These are phyloP conservation scores for Chaetoceros tenuissimus DNA, from an alignment of 108 stramenopile genomes.

Conservation along the genomic window DNA sequence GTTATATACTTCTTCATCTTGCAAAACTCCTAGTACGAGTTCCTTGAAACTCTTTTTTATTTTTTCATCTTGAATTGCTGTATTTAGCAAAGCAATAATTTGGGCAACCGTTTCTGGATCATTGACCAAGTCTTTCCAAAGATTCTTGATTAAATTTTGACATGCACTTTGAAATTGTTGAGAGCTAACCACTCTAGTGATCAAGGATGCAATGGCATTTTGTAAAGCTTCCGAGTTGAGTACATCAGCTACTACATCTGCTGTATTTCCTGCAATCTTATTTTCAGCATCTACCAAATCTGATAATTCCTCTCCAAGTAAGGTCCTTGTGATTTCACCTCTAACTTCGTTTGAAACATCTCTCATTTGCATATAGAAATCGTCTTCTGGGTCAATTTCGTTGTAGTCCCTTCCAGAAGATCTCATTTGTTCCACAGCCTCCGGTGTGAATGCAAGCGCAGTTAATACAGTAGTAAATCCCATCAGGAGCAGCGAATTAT, in stretches of 20 bases:
- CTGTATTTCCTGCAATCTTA: neutral
- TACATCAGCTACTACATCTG: slow-evolving; percentile 1
- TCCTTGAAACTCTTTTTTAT: slow-evolving; percentile 50
- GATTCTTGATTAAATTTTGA: slow-evolving; percentile 40
- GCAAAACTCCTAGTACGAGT: slow-evolving; percentile 48
- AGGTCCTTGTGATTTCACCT: neutral
- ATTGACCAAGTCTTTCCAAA: slow-evolving; percentile 64
- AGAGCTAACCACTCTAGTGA: slow-evolving; percentile 45
- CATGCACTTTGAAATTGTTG: slow-evolving; percentile 56
- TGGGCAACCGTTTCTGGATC: slow-evolving; percentile 68
- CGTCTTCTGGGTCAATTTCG: neutral
- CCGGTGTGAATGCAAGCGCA: neutral
- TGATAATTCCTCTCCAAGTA: neutral
- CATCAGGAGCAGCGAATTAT: no score
- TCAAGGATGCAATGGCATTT: slow-evolving; percentile 28
- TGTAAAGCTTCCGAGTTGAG: slow-evolving; percentile 26
- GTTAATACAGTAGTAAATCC: no score
- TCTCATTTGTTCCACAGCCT: neutral
- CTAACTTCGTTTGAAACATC: neutral
- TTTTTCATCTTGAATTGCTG: slow-evolving; percentile 58
- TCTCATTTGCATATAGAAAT: neutral
- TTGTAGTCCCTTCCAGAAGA: neutral
- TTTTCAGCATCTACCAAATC: neutral
- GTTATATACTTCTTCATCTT: slow-evolving; percentile 66
- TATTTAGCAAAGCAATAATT: slow-evolving; percentile 51